Evolutionary conservation across 768 basidiomycete species (phyloP).

Genomic region (Suillus paluster): DNA sequence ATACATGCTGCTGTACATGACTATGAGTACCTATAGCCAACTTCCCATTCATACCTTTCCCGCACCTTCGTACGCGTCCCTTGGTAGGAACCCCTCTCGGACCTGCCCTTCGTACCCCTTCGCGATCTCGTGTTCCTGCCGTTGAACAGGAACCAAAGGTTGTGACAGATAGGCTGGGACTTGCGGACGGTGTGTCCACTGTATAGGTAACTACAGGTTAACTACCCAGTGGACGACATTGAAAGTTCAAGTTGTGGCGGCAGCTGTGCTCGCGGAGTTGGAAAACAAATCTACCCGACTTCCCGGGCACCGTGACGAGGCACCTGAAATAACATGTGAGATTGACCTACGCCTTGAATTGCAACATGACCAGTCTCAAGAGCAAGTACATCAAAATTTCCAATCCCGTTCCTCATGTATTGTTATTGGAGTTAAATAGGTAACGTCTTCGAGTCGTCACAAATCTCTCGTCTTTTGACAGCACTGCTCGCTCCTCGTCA

Average conservation of each 20-base stretch:
- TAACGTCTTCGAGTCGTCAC: constrained; percentile 11
- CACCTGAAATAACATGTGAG: neutral
- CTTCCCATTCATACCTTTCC: no score
- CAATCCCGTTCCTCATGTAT: constrained; percentile 40
- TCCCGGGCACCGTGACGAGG: no score
- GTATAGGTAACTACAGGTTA: no score
- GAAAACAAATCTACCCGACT: neutral
- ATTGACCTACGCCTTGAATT: neutral
- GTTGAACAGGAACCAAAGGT: neutral
- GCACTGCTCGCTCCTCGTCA: constrained; percentile 24
- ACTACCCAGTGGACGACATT: no score
- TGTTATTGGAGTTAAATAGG: constrained; percentile 45
- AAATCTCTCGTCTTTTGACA: neutral
- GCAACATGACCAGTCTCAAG: neutral
- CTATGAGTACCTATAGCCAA: no score
- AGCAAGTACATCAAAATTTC: constrained; percentile 38
- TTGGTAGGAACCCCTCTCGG: neutral
- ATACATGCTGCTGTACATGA: neutral
- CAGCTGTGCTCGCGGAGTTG: neutral
- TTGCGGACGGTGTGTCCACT: neutral
- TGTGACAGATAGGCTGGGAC: neutral
- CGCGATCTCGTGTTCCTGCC: neutral
- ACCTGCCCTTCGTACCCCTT: neutral
- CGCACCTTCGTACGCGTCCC: neutral
- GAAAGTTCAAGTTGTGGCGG: no score